Evolutionary conservation across 2,329 filamentous ascomycete genomes (phyloP).

Genomic region (Thielaviopsis ethacetica): DNA sequence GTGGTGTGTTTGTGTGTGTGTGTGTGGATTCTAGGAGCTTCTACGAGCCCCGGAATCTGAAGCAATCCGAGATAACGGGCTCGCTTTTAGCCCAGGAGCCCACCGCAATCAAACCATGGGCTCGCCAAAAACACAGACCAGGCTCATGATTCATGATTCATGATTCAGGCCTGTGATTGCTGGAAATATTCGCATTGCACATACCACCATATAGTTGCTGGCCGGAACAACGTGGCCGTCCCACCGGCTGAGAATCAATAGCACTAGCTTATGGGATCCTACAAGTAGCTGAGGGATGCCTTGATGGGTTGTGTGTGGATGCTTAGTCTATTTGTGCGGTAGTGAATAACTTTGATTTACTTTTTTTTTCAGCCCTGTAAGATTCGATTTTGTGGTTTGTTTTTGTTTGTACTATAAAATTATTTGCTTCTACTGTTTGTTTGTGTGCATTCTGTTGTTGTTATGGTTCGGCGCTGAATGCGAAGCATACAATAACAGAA

Average conservation of each 20-base stretch:
- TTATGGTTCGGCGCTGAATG: neutral
- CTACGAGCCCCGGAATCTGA: neutral
- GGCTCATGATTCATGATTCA: neutral
- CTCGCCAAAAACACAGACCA: neutral
- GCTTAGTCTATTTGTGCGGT: neutral
- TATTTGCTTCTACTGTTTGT: neutral
- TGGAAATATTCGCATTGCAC: neutral
- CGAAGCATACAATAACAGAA: neutral
- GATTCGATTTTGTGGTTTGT: neutral
- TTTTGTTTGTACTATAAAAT: neutral
- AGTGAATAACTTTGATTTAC: neutral
- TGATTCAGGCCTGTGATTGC: neutral
- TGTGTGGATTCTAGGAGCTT: constrained; percentile 5
- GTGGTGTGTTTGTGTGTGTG: neutral
- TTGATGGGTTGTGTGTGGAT: neutral
- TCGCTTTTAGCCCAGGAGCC: neutral
- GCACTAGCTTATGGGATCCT: neutral
- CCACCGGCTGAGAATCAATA: neutral
- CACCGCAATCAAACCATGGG: neutral
- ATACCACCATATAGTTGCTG: neutral
- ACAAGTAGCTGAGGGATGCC: neutral
- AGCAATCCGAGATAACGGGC: neutral
- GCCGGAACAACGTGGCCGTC: neutral
- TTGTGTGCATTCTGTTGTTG: no score
- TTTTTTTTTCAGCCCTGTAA: neutral